phyloP scores from a whole-genome alignment of 2,329 filamentous ascomycete species.

The Pyrenophora teres region DNA sequence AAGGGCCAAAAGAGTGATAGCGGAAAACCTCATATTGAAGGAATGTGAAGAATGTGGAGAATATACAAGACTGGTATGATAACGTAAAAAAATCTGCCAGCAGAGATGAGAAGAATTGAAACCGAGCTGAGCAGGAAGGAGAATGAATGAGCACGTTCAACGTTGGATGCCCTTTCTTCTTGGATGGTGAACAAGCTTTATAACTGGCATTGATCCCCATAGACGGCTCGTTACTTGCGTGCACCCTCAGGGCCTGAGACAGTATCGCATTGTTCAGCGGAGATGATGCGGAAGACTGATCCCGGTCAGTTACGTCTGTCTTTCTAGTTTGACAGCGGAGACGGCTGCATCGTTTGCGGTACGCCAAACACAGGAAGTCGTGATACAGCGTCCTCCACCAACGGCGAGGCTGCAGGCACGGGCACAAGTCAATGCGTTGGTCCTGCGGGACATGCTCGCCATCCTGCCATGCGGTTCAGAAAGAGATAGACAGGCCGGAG shows the following conservation, averaged over 20 bases:
- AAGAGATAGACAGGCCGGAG: too few relatives aligned
- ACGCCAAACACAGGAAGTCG: constrained; percentile 19
- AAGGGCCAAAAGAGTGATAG: constrained; percentile 38
- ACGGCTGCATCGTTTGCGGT: constrained; percentile 5
- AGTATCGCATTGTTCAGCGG: constrained; percentile 21
- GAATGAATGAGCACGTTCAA: constrained; percentile 44
- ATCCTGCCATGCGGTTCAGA: too few relatives aligned
- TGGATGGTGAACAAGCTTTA: constrained; percentile 33
- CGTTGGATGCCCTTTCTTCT: constrained; percentile 26
- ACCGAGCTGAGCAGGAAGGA: constrained; percentile 37
- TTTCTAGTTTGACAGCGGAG: constrained; percentile 1
- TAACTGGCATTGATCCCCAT: constrained; percentile 19
- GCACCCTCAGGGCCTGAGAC: constrained; percentile 23
- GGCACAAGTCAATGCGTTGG: too few relatives aligned
- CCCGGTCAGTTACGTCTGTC: constrained; percentile 11
- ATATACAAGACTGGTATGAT: neutral
- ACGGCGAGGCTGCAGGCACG: neutral
- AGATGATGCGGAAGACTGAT: constrained; percentile 13
- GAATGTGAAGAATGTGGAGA: constrained; percentile 14
- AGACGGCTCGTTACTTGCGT: neutral
- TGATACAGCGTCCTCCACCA: constrained; percentile 19
- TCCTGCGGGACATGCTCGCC: too few relatives aligned
- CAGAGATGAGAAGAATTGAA: constrained; percentile 32
- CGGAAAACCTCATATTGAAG: constrained; percentile 40
- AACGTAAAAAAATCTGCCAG: constrained; percentile 36